Evolutionary conservation across 257 asterid species (phyloP), one percentile per base, ranked within the genome.

Genomic region (Jasminum sambac): DNA sequence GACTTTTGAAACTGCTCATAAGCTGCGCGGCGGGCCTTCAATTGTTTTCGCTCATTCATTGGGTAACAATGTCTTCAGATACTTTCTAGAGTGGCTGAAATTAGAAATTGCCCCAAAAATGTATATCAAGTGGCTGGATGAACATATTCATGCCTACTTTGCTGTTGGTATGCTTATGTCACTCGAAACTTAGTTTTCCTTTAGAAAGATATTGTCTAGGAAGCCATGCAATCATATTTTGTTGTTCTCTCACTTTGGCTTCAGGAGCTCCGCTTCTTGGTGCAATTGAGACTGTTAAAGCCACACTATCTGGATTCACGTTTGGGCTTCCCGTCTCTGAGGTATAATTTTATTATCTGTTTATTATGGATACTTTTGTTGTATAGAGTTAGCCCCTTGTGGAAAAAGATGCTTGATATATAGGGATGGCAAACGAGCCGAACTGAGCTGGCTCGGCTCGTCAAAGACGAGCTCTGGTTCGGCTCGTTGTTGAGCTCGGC

Each of bases 41-140:
- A 72, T 94, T 64, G 99, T 94, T 79, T 94, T 94, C 79, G 97
- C 91, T 68, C 99, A 94, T 87, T 94, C 99, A 60, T 26, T 94
- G 85, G 99, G 99, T 8, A 94, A 94, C 87, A 91, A 94, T 73
- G 99, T 94, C 63, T 94, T 94, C 86, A 87, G 99, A 91, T 94
- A 94, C 88, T 94, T 94, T 81, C 78, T 94, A 88, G 99, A 94
- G 87, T 94, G 99, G 99, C 76, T 94, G 86, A 94, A 94, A 86
- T 71, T 88, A 78, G 99, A 94, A 83, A 85, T 94, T 76, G 96
- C 99, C 76, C 99, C 99, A 26, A 94, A 91, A 80, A 73, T 73
- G 79, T 94, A 94, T 74, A 70, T 82, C 24, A 84, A 83, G 64
- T 94, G 99, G 99, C 83, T 94, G 76, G 99, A 94, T 71, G 85